A percentile compares a stretch with the other conserved stretches of the same genome.
These are phyloP conservation scores for Hevea brasiliensis DNA, from an alignment of 345 rosid genomes.

Conservation along the genomic window DNA sequence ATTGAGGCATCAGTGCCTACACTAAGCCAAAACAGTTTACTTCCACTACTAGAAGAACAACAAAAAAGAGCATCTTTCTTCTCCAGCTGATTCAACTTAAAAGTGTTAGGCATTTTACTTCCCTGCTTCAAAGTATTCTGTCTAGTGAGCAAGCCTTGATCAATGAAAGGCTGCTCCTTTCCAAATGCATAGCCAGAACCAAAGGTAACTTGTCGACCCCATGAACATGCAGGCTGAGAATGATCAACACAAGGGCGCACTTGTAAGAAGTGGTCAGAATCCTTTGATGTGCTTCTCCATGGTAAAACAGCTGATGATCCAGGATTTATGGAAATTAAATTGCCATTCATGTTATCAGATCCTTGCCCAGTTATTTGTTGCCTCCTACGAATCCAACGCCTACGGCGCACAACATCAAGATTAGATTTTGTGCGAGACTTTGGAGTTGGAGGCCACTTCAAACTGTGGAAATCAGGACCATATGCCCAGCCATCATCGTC, in stretches of 20 bases:
- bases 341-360: slow-evolving; percentile 19
- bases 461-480: slow-evolving; percentile 51
- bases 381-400: slow-evolving; percentile 63
- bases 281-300: slow-evolving; percentile 72
- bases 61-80: slow-evolving; percentile 84
- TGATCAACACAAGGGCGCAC: slow-evolving; percentile 65
- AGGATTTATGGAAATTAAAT: slow-evolving; percentile 47
- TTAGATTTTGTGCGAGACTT: slow-evolving; percentile 37
- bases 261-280: slow-evolving; percentile 63
- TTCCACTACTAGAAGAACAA: slow-evolving; percentile 56
- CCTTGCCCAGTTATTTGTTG: slow-evolving; percentile 33
- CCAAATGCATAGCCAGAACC: slow-evolving; percentile 54
- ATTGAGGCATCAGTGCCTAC: slow-evolving; percentile 82
- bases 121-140: slow-evolving; percentile 63
- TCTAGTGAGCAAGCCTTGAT: slow-evolving; percentile 63
- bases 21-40: slow-evolving; percentile 83
- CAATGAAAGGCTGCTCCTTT: slow-evolving; percentile 69
- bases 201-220: slow-evolving; percentile 66
- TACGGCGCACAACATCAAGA: slow-evolving; percentile 46
- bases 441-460: slow-evolving; percentile 56
- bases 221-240: slow-evolving; percentile 51
- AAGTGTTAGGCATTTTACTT: slow-evolving; percentile 48
- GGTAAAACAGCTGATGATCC: slow-evolving; percentile 79
- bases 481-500: slow-evolving; percentile 67
- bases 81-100: slow-evolving; percentile 76